phyloP scores from a whole-genome alignment of 306 rosid species.

The Prunus salicina region DNA sequence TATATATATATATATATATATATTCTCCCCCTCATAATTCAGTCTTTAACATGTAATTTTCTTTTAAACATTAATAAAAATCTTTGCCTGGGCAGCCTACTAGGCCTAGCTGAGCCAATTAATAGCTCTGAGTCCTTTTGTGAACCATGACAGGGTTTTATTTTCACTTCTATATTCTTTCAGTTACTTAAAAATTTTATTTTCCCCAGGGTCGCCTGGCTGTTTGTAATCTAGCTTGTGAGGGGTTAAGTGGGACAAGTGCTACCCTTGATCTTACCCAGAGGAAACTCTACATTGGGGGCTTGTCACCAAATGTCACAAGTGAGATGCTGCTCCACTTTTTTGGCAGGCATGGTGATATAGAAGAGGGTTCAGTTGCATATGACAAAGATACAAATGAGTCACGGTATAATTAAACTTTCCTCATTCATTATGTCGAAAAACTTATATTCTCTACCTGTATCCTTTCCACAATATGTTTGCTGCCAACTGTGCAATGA shows the following conservation, averaged over 20 bases:
- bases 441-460: neutral
- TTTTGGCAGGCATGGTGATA: slow-evolving; percentile 63
- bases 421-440: neutral
- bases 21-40: neutral
- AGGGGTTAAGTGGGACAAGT: slow-evolving; percentile 62
- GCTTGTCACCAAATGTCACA: slow-evolving; percentile 69
- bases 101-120: neutral
- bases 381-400: slow-evolving; percentile 74
- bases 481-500: neutral
- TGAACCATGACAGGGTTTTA: neutral
- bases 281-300: slow-evolving; percentile 81
- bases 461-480: neutral
- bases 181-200: neutral
- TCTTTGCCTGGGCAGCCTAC: neutral
- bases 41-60: neutral
- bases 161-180: slow-evolving; percentile 13
- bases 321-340: slow-evolving; percentile 60
- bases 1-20: too few species aligned
- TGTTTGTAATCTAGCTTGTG: slow-evolving; percentile 70
- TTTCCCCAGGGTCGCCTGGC: slow-evolving; percentile 61
- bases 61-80: neutral
- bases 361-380: slow-evolving; percentile 88
- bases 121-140: neutral
- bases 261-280: slow-evolving; percentile 54
- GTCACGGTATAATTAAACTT: slow-evolving; percentile 44